Conservation (phyloP, 1,284 basidiomycete species). For the Porodaedalea pini region DNA sequence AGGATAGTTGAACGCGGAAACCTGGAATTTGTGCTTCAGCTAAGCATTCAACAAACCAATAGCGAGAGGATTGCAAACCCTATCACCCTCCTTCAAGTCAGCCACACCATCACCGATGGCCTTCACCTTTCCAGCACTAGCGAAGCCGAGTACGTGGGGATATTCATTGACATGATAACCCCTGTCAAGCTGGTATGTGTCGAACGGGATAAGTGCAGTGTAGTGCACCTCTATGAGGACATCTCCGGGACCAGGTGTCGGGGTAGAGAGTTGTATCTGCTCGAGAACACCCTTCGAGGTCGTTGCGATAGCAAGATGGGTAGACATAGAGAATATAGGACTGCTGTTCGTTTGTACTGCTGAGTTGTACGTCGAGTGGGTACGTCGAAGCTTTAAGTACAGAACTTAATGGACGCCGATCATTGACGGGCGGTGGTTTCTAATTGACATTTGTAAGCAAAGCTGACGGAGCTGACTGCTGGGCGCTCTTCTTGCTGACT, state of each 20-base stretch:
- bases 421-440: not conserved
- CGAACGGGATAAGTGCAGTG: conserved; percentile 39
- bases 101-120: conserved; percentile 39
- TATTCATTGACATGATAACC: conserved; percentile 35
- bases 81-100: conserved; percentile 42
- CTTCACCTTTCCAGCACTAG: conserved; percentile 38
- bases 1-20: conserved; percentile 35
- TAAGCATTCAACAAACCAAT: not conserved
- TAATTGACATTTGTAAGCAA: too few relatives aligned
- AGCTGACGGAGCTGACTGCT: too few relatives aligned
- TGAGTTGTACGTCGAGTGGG: not conserved
- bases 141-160: conserved; percentile 41
- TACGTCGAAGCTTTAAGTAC: not conserved
- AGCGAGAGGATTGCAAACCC: conserved; percentile 29
- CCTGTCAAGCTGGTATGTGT: conserved; percentile 40
- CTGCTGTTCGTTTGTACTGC: not conserved
- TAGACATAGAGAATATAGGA: conserved; percentile 21
- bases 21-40: conserved; percentile 27
- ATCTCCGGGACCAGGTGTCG: conserved; percentile 37
- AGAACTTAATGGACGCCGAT: not conserved
- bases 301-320: conserved; percentile 40
- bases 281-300: conserved; percentile 36
- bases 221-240: conserved; percentile 47
- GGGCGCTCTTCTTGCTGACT: too few relatives aligned
- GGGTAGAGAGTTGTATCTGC: conserved; percentile 39